phyloP scores from a whole-genome alignment of 495 filamentous ascomycete species.

The Xylaria flabelliformis region DNA sequence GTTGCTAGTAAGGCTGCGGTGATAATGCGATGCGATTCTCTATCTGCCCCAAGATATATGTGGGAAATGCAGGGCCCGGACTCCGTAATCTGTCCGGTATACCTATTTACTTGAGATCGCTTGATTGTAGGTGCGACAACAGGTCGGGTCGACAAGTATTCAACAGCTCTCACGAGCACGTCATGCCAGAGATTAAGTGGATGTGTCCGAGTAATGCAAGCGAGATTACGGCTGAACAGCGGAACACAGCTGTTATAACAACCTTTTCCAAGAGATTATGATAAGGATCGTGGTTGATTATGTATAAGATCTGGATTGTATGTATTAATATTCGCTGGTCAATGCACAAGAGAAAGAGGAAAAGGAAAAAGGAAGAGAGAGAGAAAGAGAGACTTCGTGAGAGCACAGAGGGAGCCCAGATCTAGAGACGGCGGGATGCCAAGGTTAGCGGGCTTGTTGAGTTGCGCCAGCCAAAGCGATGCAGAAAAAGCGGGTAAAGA shows the following conservation, averaged over 20 bases:
- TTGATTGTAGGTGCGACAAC: background rate
- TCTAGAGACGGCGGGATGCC: conserved; percentile 32
- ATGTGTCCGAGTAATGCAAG: conserved; percentile 29
- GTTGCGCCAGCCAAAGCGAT: conserved; percentile 22
- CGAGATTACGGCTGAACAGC: conserved; percentile 15
- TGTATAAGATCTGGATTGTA: background rate
- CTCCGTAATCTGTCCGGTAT: background rate
- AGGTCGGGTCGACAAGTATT: background rate
- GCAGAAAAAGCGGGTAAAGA: conserved; percentile 38
- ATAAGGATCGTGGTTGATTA: background rate
- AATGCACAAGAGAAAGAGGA: conserved; percentile 26
- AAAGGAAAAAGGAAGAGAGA: conserved; percentile 9
- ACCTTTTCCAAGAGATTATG: background rate
- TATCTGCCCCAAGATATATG: background rate
- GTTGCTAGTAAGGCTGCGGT: background rate
- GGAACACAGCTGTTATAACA: conserved; percentile 1
- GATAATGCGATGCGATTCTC: background rate
- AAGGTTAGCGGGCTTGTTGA: conserved; percentile 28
- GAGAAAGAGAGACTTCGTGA: conserved; percentile 30
- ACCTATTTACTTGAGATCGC: background rate
- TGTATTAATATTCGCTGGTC: background rate
- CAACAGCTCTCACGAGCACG: conserved; percentile 21
- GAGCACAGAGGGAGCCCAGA: conserved; percentile 34
- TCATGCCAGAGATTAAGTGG: conserved; percentile 21
- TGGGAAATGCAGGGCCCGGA: background rate